Conservation (phyloP, 2,329 filamentous ascomycete species). For the Talaromyces islandicus region DNA sequence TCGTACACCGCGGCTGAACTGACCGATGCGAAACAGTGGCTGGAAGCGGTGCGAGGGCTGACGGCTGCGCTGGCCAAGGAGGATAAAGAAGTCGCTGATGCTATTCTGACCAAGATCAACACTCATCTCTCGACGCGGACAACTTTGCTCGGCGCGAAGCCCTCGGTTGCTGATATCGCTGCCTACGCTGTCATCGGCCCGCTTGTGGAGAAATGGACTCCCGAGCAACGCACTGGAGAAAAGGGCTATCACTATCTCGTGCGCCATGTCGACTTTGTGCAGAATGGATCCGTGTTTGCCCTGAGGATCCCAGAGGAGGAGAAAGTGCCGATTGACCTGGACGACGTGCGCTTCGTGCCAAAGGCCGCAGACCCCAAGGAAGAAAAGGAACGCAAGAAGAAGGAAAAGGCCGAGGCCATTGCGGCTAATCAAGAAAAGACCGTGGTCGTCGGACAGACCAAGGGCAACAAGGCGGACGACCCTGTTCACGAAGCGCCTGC, state of each 20-base stretch:
- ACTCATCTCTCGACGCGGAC: constrained; percentile 80
- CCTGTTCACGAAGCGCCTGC: constrained; percentile 45
- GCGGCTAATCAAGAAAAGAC: constrained; percentile 27
- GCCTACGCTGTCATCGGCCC: constrained; percentile 75
- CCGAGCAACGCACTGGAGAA: constrained; percentile 84
- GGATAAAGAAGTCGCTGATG: constrained; percentile 51
- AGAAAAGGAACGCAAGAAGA: constrained; percentile 94
- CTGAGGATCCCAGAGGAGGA: constrained; percentile 64
- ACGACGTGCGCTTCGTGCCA: constrained; percentile 79
- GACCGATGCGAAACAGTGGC: constrained; percentile 84
- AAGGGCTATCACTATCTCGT: constrained; percentile 86
- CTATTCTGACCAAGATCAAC: constrained; percentile 75
- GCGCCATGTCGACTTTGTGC: constrained; percentile 87
- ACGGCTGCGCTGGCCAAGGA: constrained; percentile 44
- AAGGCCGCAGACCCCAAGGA: constrained; percentile 86
- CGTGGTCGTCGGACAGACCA: constrained; percentile 25
- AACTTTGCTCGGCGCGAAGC: constrained; percentile 83
- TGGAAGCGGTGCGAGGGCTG: constrained; percentile 68
- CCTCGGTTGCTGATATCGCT: constrained; percentile 78
- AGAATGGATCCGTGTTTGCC: constrained; percentile 70
- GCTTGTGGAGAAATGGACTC: constrained; percentile 69
- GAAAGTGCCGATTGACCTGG: constrained; percentile 71
- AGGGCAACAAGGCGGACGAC: constrained; percentile 52
- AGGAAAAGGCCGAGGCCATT: constrained; percentile 65
- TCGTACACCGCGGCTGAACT: constrained; percentile 74